A percentile compares a stretch with the other conserved stretches of the same genome.
phyloP scores from a whole-genome alignment of 1,284 basidiomycete genomes.

The Tilletia walkeri region DNA sequence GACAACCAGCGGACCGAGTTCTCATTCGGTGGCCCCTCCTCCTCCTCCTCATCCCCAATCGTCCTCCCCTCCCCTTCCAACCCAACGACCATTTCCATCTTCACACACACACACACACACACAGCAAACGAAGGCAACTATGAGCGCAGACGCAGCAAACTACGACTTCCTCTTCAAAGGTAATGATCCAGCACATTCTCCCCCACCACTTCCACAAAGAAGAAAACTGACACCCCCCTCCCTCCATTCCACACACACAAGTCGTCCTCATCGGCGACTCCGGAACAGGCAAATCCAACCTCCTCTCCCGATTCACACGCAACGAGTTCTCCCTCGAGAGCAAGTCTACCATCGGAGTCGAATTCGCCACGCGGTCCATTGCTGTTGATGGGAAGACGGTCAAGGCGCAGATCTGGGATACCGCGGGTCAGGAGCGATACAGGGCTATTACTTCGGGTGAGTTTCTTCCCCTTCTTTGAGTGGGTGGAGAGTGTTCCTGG shows the following conservation, averaged over 20 bases:
- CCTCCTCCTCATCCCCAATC: too few species aligned
- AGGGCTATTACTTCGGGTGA: slow-evolving; percentile 84
- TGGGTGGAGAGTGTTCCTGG: too few species aligned
- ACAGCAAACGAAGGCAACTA: background rate
- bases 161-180: slow-evolving; percentile 54
- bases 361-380: slow-evolving; percentile 92
- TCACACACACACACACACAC: too few species aligned
- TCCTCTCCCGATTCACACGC: slow-evolving; percentile 72
- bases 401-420: slow-evolving; percentile 99
- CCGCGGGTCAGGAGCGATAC: slow-evolving; percentile 95
- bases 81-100: too few species aligned
- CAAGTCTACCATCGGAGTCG: slow-evolving; percentile 92
- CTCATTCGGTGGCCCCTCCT: too few species aligned
- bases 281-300: slow-evolving; percentile 88
- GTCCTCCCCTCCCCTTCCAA: too few species aligned
- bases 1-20: too few species aligned
- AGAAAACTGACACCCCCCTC: background rate
- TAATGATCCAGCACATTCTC: too few species aligned
- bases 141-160: slow-evolving; percentile 30
- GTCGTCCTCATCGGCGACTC: slow-evolving; percentile 94
- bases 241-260: background rate
- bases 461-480: background rate
- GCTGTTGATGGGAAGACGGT: slow-evolving; percentile 93
- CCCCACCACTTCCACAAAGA: too few species aligned
- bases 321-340: slow-evolving; percentile 99